A percentile compares a stretch with the other conserved stretches of the same genome.
Conservation (phyloP, 139 green algal species). For the Chlamydomonas incerta region DNA sequence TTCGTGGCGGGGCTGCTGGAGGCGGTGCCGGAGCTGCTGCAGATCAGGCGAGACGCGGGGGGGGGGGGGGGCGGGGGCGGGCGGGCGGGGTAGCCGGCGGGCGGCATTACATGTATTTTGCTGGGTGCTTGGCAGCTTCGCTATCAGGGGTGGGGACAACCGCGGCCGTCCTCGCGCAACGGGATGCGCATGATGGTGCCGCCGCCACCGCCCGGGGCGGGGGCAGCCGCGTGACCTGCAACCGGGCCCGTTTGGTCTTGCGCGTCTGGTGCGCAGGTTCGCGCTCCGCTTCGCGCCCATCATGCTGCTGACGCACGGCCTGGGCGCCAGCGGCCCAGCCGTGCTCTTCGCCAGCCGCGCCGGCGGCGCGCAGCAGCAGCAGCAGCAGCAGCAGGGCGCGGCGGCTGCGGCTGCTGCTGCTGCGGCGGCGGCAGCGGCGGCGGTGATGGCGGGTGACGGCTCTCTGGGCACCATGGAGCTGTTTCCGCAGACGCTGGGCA, state of each 20-base stretch:
- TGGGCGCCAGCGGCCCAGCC: neutral
- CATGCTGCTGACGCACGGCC: conserved; percentile 17
- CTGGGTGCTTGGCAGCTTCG: too few relatives aligned
- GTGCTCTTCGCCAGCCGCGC: conserved; percentile 1
- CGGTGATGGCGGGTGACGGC: neutral
- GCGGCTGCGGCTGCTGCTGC: neutral
- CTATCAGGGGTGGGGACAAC: too few relatives aligned
- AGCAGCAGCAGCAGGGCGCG: too few relatives aligned
- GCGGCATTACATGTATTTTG: too few relatives aligned
- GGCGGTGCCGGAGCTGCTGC: conserved; percentile 6
- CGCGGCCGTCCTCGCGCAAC: too few relatives aligned
- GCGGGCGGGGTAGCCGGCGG: too few relatives aligned
- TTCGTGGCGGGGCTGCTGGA: neutral
- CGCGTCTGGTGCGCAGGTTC: neutral
- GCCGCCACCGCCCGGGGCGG: neutral
- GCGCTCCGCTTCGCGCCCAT: conserved; percentile 1
- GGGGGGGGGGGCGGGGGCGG: too few relatives aligned
- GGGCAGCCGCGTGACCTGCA: neutral
- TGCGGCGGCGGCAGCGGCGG: neutral
- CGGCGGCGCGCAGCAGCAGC: neutral
- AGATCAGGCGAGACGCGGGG: conserved; percentile 15
- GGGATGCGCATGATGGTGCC: too few relatives aligned
- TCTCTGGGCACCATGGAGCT: too few relatives aligned
- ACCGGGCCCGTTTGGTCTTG: too few relatives aligned
- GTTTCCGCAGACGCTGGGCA: neutral